phyloP scores from a whole-genome alignment of 306 rosid species.

The Nissolia schottii region DNA sequence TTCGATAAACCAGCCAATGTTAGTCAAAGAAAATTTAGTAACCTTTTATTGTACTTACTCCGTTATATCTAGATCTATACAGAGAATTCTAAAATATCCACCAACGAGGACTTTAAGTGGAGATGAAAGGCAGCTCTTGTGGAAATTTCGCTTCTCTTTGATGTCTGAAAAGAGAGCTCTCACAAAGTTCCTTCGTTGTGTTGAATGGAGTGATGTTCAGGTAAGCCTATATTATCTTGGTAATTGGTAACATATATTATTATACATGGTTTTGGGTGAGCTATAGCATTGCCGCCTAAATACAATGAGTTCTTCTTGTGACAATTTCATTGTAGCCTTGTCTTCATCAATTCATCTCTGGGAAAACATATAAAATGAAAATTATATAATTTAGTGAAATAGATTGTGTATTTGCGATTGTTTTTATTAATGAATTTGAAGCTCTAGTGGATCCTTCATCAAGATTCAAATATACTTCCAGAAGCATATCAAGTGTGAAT shows the following conservation, averaged over 20 bases:
- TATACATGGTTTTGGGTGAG: conserved; percentile 1
- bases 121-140: conserved; percentile 93
- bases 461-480: conserved; percentile 4
- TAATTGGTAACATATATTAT: conserved; percentile 11
- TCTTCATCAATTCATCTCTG: neutral
- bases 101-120: conserved; percentile 97
- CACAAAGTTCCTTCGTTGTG: conserved; percentile 93
- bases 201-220: conserved; percentile 99
- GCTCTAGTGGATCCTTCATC: conserved; percentile 10
- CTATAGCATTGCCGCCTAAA: neutral
- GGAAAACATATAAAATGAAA: neutral
- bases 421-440: conserved; percentile 1
- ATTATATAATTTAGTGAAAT: neutral
- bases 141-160: conserved; percentile 98
- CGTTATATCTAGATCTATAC: conserved; percentile 65
- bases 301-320: neutral
- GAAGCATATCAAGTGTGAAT: neutral
- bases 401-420: conserved; percentile 3
- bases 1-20: neutral
- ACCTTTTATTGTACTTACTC: neutral
- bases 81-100: conserved; percentile 85
- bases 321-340: conserved; percentile 9
- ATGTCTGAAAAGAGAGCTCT: conserved; percentile 99
- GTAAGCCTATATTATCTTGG: conserved; percentile 34
- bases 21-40: neutral